phyloP scores from a whole-genome alignment of 2,329 filamentous ascomycete species.

The Ilyonectria destructans region DNA sequence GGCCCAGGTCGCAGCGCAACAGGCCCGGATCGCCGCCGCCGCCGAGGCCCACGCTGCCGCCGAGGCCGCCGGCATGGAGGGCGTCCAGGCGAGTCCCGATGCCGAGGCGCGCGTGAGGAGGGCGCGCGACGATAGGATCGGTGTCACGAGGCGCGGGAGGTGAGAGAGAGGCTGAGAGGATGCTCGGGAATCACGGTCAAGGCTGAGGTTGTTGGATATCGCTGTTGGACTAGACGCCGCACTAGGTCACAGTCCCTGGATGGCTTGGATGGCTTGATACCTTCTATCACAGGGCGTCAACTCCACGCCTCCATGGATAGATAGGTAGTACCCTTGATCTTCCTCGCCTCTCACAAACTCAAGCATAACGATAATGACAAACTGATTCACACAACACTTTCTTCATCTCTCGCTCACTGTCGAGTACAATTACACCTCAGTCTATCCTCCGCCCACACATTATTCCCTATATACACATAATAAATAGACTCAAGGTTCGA shows the following conservation, averaged over 20 bases:
- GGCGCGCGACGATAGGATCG: constrained; percentile 59
- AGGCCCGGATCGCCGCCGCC: constrained; percentile 48
- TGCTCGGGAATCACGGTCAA: background rate
- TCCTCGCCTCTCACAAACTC: too few relatives aligned
- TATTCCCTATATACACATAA: constrained; percentile 3
- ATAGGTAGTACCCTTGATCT: too few relatives aligned
- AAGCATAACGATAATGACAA: too few relatives aligned
- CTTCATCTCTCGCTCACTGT: background rate
- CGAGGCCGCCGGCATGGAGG: constrained; percentile 49
- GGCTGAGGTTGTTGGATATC: background rate
- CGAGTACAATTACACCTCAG: constrained; percentile 5
- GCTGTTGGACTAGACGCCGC: too few relatives aligned
- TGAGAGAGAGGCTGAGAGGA: background rate
- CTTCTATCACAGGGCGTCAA: too few relatives aligned
- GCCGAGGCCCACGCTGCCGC: constrained; percentile 38
- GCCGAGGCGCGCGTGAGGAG: constrained; percentile 47
- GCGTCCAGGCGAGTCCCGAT: constrained; percentile 50
- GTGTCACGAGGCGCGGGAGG: constrained; percentile 49
- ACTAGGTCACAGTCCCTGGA: too few relatives aligned
- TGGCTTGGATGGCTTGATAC: too few relatives aligned
- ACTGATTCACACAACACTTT: too few relatives aligned
- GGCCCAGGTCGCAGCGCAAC: constrained; percentile 55
- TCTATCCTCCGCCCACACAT: constrained; percentile 9
- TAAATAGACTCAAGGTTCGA: background rate
- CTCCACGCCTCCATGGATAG: too few relatives aligned